A percentile compares a stretch with the other conserved stretches of the same genome.
These are phyloP conservation scores for Gynandropsis gynandra DNA, from an alignment of 345 rosid genomes.

Conservation along the genomic window DNA sequence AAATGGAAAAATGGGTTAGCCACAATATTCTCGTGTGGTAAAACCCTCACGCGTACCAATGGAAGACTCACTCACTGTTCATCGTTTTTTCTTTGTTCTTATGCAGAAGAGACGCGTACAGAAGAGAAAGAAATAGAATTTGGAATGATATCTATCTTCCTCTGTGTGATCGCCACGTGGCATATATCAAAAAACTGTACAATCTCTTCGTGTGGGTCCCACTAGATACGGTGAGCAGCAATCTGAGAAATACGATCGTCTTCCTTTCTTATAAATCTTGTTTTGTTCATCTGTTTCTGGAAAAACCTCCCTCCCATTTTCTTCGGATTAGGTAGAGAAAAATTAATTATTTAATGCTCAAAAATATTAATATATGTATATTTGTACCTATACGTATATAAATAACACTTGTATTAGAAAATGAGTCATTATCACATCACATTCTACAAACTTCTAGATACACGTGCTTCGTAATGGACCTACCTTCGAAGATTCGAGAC, in stretches of 20 bases:
- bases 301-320: too few species aligned
- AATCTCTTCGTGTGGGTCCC: constrained; percentile 18
- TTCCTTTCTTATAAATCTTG: too few species aligned
- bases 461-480: too few species aligned
- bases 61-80: constrained; percentile 19
- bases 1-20: constrained; percentile 24
- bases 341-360: too few species aligned
- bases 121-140: background rate
- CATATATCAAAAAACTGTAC: background rate
- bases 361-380: too few species aligned
- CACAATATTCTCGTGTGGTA: constrained; percentile 37
- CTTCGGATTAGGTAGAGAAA: too few species aligned
- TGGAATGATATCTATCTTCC: constrained; percentile 2
- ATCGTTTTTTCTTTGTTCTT: background rate
- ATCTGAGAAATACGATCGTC: constrained; percentile 3
- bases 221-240: constrained; percentile 14
- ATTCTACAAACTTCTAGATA: too few species aligned
- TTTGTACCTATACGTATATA: too few species aligned
- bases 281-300: background rate
- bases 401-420: too few species aligned
- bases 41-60: constrained; percentile 19
- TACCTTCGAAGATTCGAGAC: too few species aligned
- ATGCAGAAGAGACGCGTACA: constrained; percentile 16
- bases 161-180: constrained; percentile 19
- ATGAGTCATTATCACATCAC: too few species aligned